Base-by-base conservation (phyloP, 1,284 basidiomycete genomes). In the Ustilago trichophora region DNA sequence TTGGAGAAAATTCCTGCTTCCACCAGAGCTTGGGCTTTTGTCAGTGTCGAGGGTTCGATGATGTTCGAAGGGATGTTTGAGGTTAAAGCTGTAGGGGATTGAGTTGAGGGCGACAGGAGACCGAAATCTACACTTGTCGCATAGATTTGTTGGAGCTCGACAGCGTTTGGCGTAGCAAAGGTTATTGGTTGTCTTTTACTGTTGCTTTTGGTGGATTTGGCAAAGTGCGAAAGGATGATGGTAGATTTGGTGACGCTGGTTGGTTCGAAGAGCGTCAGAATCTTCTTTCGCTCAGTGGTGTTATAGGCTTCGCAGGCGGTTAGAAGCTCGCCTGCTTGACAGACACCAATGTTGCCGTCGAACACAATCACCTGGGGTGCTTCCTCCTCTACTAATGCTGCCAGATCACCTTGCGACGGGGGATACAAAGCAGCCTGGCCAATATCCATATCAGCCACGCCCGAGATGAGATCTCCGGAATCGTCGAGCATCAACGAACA, bases 371-470 rank as follows among this genome's bases (percentile, higher is more conserved):
- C 13, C 5, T 26, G 29, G 4, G 67, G 67, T 3, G 18, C 5
- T 9, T 53, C 45, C 2, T n/a, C 18, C 29, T 34, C 22, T 31
- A 60, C n/a, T 18, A 60, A 27, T 2, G 21, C 19, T 4, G 13
- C 11, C 27, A 44, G 12, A 22, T 32, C 42, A 8, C 36, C 9
- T 1, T 36, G 45, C 2, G 15, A n/a, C 8, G 16, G 6, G 7
- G 55, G 55, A 21, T 32, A 38, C n/a, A 69, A 35, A 2, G 53
- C 49, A 13, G 21, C 16, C 5, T 45, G 46, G 3, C 52, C 55
- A 18, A 70, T 55, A 15, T 66, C 86, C 91, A 98, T 97, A 80
- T 97, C 94, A 6, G 94, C 92, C 6, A 98, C 87, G 6, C 96
- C 96, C 16, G 87, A 87, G 2, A 89, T 84, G 10, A 98, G 85